Base-by-base conservation (phyloP, 2,329 filamentous ascomycete species). In the Trichoderma citrinoviride region DNA sequence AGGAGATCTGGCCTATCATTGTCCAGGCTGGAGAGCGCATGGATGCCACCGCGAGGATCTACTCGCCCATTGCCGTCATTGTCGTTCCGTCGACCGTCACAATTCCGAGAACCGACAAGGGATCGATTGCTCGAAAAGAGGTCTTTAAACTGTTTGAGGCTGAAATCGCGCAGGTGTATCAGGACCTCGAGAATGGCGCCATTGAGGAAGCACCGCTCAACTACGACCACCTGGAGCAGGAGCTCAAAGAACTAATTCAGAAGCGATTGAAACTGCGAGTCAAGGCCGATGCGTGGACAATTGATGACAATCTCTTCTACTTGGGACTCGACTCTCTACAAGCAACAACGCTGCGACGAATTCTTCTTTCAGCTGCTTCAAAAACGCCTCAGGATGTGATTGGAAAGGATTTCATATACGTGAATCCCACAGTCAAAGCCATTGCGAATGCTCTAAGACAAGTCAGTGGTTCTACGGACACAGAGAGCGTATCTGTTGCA, bases 61-160 rank as follows among this genome's bases (percentile, higher is more conserved):
- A 68, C 3, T 71, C 70, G 0, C 27, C 66, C 8, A 64, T 67
- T 7, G 71, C 70, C 37, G 62, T 72, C 46, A 66, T 71, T 17
- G 25, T 72, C 17, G 60, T 70, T 1, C 65, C 67, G 0, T 19
- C 57, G 3, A 50, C 50, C 3, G 61, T 60, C 7, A 21, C 23
- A 3, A 66, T 72, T 40, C 71, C 71, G 10, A 67, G 70, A 44
- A 69, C 71, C 7, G 71, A 72, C 65, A 72, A 72, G 44, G 71
- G 71, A 7, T 69, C 69, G 4, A 67, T 71, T 33, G 61, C 67
- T 3, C 68, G 71, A n/a, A 69, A 66, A 55, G 70, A 71, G 37
- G 64, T 68, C 1, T 66, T 67, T 8, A 66, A 65, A 4, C 57
- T 68, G 7, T 71, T 72, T 50, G 63, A 61, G 4, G 53, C 67